Conservation (phyloP, 148 eudicot genomes). For the Cornus florida region DNA sequence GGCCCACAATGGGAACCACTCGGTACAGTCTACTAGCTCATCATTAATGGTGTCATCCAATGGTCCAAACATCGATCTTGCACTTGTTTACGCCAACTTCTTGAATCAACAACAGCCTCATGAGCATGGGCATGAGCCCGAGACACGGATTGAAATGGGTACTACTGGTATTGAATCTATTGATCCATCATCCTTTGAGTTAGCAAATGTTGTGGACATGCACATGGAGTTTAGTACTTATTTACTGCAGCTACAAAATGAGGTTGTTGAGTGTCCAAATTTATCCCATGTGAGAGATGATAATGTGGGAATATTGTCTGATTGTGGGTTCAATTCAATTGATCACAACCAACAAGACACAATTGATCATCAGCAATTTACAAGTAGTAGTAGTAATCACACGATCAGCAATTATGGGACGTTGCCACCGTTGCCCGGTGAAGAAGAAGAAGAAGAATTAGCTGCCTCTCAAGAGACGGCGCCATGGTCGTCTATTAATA, state of each 20-base stretch:
- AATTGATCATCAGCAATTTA: neutral
- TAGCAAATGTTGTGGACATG: neutral
- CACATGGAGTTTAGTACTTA: neutral
- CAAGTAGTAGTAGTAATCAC: neutral
- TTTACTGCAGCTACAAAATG: neutral
- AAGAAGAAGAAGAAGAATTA: neutral
- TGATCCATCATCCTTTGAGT: neutral
- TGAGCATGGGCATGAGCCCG: neutral
- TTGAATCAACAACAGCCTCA: conserved; percentile 20
- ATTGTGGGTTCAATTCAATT: neutral
- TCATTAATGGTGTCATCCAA: neutral
- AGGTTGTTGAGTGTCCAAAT: neutral
- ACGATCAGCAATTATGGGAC: neutral
- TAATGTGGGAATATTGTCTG: neutral
- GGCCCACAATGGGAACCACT: neutral
- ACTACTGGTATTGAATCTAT: neutral
- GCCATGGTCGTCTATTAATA: neutral
- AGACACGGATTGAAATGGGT: neutral
- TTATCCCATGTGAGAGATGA: neutral
- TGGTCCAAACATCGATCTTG: conserved; percentile 28
- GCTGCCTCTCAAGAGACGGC: neutral
- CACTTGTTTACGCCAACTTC: conserved; percentile 39
- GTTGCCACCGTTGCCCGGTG: conserved; percentile 40
- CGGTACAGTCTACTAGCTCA: neutral
- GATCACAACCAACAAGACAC: neutral